These are phyloP conservation scores for Melanogaster broomeanus DNA, from an alignment of 768 basidiomycete genomes.

Conservation along the genomic window DNA sequence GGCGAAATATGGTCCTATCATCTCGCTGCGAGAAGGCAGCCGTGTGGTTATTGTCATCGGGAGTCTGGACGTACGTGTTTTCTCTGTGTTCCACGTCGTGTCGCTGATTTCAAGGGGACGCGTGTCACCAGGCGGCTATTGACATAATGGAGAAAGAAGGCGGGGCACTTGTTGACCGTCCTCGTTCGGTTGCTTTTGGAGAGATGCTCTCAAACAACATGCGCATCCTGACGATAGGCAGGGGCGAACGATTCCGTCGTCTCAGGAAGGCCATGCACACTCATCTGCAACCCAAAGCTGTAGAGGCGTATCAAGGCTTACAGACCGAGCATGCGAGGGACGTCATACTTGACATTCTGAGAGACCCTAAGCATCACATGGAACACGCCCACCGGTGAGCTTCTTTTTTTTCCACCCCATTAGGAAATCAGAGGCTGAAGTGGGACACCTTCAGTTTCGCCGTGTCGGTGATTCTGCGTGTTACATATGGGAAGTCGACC, in stretches of 20 bases:
- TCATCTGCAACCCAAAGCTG: conserved; percentile 50
- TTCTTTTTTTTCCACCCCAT: conserved; percentile 23
- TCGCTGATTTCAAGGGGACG: too few relatives aligned
- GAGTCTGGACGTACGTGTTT: conserved; percentile 15
- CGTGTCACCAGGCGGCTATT: conserved; percentile 32
- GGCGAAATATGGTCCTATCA: conserved; percentile 58
- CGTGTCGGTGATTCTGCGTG: too few relatives aligned
- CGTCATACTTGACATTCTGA: conserved; percentile 30
- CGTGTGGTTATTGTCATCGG: conserved; percentile 17
- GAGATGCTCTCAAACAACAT: conserved; percentile 37
- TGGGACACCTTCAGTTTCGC: too few relatives aligned
- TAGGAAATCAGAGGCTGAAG: too few relatives aligned
- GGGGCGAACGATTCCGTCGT: conserved; percentile 32
- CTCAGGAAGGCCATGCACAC: conserved; percentile 51
- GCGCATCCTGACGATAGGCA: conserved; percentile 27
- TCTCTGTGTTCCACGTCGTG: too few relatives aligned
- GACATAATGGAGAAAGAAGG: conserved; percentile 45
- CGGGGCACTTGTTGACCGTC: conserved; percentile 34
- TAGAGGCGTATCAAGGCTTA: conserved; percentile 45
- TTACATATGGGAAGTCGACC: too few relatives aligned
- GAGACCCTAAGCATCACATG: conserved; percentile 35
- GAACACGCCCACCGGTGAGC: conserved; percentile 47
- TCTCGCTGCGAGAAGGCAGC: conserved; percentile 51
- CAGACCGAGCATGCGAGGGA: conserved; percentile 37
- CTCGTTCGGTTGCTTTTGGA: conserved; percentile 35